Percentiles rank a stretch among this genome's conserved stretches.
phyloP scores from a whole-genome alignment of 495 filamentous ascomycete species.

The Aspergillus panamensis region DNA sequence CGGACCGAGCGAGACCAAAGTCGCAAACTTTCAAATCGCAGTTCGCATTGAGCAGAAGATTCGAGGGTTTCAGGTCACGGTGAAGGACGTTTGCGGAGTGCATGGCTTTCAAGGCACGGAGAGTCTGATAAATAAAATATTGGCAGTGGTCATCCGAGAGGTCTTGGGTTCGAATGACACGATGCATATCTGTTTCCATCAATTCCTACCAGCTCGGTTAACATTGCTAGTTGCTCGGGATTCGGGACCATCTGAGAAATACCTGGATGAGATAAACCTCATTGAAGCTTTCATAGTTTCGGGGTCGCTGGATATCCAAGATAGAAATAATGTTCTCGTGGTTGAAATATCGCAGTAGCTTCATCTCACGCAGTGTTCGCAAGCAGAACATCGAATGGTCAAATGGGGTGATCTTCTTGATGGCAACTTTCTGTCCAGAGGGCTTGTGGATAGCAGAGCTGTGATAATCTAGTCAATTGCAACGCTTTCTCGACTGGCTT shows the following conservation, averaged over 20 bases:
- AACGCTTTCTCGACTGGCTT: background rate
- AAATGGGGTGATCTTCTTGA: conserved; percentile 99
- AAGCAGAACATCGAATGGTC: conserved; percentile 99
- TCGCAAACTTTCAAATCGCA: conserved; percentile 99
- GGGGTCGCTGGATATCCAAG: conserved; percentile 96
- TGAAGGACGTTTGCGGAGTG: conserved; percentile 98
- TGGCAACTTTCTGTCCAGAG: conserved; percentile 96
- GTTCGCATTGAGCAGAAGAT: conserved; percentile 95
- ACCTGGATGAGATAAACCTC: conserved; percentile 99
- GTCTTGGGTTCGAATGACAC: conserved; percentile 97
- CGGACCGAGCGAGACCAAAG: conserved; percentile 91
- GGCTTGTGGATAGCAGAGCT: conserved; percentile 99
- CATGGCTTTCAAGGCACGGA: conserved; percentile 97
- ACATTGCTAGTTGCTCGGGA: background rate
- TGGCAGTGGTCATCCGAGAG: conserved; percentile 99
- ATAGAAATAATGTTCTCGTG: conserved; percentile 99
- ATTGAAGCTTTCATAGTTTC: conserved; percentile 92
- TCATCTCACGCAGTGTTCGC: conserved; percentile 97
- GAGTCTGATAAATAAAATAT: conserved; percentile 99
- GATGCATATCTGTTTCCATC: conserved; percentile 99
- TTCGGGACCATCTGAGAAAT: conserved; percentile 22
- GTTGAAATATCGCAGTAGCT: conserved; percentile 98
- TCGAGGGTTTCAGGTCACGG: conserved; percentile 95
- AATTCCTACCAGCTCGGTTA: conserved; percentile 62
- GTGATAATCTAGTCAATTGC: conserved; percentile 20